Percentiles rank a stretch among this genome's conserved stretches.
phyloP scores from a whole-genome alignment of 257 asterid species.

The Dorcoceras hygrometricum region DNA sequence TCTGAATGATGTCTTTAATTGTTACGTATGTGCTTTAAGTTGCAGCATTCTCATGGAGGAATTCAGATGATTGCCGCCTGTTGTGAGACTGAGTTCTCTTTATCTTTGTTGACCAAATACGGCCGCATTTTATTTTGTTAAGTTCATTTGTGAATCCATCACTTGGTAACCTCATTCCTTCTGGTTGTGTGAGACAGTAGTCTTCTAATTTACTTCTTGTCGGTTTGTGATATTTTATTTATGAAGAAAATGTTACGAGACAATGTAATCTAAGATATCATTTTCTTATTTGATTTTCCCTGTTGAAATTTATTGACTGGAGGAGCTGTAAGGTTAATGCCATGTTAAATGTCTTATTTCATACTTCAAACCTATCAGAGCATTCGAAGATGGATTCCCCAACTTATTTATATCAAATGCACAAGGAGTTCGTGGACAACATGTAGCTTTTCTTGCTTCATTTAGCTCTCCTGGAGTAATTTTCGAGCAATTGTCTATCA shows the following conservation, averaged over 20 bases:
- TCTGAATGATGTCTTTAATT: no score
- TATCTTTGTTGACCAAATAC: background rate
- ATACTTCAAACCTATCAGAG: slow-evolving; percentile 49
- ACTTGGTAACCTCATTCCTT: background rate
- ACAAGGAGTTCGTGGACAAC: slow-evolving; percentile 94
- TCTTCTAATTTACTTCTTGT: background rate
- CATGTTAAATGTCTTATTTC: slow-evolving; percentile 17
- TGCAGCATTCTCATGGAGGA: background rate
- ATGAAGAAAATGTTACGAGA: background rate
- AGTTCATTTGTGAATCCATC: background rate
- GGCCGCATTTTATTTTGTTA: background rate
- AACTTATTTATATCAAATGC: slow-evolving; percentile 93
- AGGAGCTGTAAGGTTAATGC: slow-evolving; percentile 15
- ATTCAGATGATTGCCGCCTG: background rate
- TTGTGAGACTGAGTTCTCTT: background rate
- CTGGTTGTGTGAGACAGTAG: background rate
- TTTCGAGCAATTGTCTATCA: slow-evolving; percentile 86
- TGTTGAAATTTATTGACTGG: background rate
- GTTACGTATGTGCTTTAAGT: background rate
- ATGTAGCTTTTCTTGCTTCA: slow-evolving; percentile 96
- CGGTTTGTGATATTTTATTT: background rate
- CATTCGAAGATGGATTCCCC: slow-evolving; percentile 97
- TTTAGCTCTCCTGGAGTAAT: slow-evolving; percentile 97
- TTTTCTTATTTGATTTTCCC: background rate
- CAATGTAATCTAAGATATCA: background rate